phyloP scores from a whole-genome alignment of 352 stramenopile genomes.

The Globisporangium sylvaticum region DNA sequence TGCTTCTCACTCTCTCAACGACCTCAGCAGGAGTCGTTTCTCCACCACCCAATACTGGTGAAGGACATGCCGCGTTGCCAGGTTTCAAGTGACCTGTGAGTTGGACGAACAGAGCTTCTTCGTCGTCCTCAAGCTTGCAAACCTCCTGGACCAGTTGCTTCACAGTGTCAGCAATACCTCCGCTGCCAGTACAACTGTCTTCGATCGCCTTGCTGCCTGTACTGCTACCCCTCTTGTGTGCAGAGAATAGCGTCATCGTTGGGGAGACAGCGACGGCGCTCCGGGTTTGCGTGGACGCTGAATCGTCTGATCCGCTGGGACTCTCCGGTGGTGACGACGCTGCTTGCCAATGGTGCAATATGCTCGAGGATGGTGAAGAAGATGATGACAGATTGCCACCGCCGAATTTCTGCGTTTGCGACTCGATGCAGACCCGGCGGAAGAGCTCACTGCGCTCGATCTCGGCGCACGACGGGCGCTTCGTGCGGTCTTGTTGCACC shows the following conservation, averaged over 20 bases:
- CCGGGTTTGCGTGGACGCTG: neutral
- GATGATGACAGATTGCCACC: neutral
- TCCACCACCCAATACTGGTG: neutral
- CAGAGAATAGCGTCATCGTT: neutral
- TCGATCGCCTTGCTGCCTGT: neutral
- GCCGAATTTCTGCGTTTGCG: constrained; percentile 3
- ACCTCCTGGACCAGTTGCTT: constrained; percentile 7
- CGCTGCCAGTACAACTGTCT: neutral
- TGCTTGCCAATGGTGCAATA: constrained; percentile 2
- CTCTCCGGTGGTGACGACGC: neutral
- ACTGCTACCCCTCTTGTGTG: neutral
- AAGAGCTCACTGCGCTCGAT: constrained; percentile 34
- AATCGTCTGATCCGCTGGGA: neutral
- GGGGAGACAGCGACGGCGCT: neutral
- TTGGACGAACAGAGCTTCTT: neutral
- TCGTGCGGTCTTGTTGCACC: constrained; percentile 34
- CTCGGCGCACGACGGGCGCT: constrained; percentile 41
- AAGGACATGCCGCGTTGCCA: neutral
- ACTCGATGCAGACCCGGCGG: neutral
- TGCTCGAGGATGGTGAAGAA: neutral
- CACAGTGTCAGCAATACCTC: neutral
- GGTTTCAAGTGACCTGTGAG: neutral
- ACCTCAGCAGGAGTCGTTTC: neutral
- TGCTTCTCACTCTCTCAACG: neutral
- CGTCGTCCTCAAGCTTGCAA: constrained; percentile 9